These are phyloP conservation scores for Streptanthus diversifolius DNA, from an alignment of 345 rosid genomes.

Conservation along the genomic window DNA sequence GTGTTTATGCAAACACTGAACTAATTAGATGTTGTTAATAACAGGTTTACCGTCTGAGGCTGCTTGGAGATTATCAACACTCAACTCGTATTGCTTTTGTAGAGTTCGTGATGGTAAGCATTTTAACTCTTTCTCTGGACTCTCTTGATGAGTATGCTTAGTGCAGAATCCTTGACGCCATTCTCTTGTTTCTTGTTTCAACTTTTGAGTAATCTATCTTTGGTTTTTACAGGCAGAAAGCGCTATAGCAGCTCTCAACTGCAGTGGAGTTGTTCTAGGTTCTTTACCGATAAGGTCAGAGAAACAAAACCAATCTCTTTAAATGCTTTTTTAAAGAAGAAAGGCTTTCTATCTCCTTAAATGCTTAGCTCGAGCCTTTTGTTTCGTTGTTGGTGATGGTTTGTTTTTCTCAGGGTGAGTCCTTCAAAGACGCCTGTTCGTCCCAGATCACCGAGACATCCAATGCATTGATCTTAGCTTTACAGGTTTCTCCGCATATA, in stretches of 20 bases:
- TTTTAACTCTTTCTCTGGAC: background rate
- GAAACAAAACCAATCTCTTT: conserved; percentile 2
- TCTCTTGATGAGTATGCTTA: background rate
- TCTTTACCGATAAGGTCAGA: conserved; percentile 79
- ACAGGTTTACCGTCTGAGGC: conserved; percentile 76
- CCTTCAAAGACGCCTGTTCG: conserved; percentile 99
- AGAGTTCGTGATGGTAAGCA: conserved; percentile 68
- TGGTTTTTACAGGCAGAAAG: conserved; percentile 71
- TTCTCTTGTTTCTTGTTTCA: background rate
- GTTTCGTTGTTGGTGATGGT: background rate
- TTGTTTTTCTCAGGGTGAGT: conserved; percentile 61
- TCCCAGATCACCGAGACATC: conserved; percentile 78
- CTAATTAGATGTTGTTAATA: conserved; percentile 14
- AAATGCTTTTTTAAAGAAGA: too few species aligned
- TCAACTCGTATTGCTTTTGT: conserved; percentile 86
- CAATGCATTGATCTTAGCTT: conserved; percentile 49
- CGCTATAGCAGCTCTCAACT: conserved; percentile 92
- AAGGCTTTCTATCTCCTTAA: background rate
- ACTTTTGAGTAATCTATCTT: background rate
- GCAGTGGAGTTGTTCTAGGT: conserved; percentile 91
- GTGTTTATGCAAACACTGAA: background rate
- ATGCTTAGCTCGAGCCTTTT: background rate
- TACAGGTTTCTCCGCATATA: conserved; percentile 27
- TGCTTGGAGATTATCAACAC: conserved; percentile 78
- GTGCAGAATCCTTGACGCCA: background rate